Base-by-base conservation (phyloP, 129 eudicot genomes). In the Ambrosia trifida region DNA sequence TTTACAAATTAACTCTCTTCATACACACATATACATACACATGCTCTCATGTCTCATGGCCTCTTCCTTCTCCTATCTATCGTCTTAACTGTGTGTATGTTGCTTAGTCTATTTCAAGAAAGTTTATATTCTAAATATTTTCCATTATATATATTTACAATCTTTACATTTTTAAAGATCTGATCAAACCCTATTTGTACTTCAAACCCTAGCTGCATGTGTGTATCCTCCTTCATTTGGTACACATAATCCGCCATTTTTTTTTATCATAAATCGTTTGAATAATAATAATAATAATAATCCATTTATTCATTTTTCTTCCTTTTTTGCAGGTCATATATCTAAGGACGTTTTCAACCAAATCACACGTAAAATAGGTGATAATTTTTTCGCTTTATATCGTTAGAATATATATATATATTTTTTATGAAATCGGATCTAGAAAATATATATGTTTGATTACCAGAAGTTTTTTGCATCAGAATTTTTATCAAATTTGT, bases 111-210 rank as follows among this genome's bases (percentile, higher is more conserved):
- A 59, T 31, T 59, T 31, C 9, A 11, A 57, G 63, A 57, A 57
- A 57, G 12, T 51, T 5, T 51, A n/a, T 60, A 44, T 40, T 20
- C 51, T 14, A 6, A 32, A 19, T 52, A 13, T 61, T 16, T 64
- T 35, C 38, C 49, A 40, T 24, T 76, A 41, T 33, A 24, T 76
- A 41, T 33, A 51, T 68, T 69, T 73, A 72, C 70, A 81, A 85
- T 85, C 82, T 65, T 65, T 59, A 73, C 66, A 43, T 40, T 44
- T 76, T 54, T 74, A 62, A 80, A 67, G 76, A 80, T 78, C 83
- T 59, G 83, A 83, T 83, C 85, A 79, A 81, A 82, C 67, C 78
- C 41, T 82, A 0, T 20, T 38, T 64, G 56, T 44, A 83, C 40
- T 31, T 35, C 19, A 28, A 72, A 68, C 74, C 79, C 81, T 72